Evolutionary conservation across 305 asterid genomes (phyloP).

Genomic region (Plantago coronopus): DNA sequence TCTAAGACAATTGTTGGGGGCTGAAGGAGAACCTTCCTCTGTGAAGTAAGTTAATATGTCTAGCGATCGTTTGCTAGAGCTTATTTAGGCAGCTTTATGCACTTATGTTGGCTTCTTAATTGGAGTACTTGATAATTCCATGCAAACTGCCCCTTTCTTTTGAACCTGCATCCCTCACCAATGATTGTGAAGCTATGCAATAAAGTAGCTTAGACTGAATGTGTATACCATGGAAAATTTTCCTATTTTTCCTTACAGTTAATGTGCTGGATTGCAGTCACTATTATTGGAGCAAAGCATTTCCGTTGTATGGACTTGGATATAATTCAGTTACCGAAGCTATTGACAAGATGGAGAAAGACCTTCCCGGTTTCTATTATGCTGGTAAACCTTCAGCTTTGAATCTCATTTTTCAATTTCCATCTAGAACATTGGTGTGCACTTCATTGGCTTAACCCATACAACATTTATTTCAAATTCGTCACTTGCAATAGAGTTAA

Average conservation of each 20-base stretch:
- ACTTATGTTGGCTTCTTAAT: too few relatives aligned
- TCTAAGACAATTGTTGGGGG: conserved; percentile 73
- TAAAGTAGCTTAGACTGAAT: conserved; percentile 17
- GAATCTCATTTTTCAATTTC: neutral
- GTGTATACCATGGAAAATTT: conserved; percentile 15
- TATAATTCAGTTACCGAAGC: conserved; percentile 59
- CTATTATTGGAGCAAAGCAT: conserved; percentile 77
- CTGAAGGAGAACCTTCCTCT: conserved; percentile 76
- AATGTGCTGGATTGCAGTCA: conserved; percentile 56
- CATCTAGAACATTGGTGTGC: neutral
- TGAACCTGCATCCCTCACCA: neutral
- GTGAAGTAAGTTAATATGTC: conserved; percentile 44
- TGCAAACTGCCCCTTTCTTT: too few relatives aligned
- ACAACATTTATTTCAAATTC: neutral
- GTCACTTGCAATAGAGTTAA: neutral
- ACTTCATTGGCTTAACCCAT: neutral
- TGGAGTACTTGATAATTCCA: too few relatives aligned
- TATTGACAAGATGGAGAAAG: conserved; percentile 73
- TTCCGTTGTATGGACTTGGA: conserved; percentile 68
- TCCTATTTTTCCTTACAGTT: conserved; percentile 27
- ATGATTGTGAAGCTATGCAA: conserved; percentile 18
- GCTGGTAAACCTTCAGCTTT: conserved; percentile 48
- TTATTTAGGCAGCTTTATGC: too few relatives aligned
- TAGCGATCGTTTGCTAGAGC: too few relatives aligned
- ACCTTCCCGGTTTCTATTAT: conserved; percentile 80